Base-by-base conservation (phyloP, 495 filamentous ascomycete genomes). In the Daldinia decipiens region DNA sequence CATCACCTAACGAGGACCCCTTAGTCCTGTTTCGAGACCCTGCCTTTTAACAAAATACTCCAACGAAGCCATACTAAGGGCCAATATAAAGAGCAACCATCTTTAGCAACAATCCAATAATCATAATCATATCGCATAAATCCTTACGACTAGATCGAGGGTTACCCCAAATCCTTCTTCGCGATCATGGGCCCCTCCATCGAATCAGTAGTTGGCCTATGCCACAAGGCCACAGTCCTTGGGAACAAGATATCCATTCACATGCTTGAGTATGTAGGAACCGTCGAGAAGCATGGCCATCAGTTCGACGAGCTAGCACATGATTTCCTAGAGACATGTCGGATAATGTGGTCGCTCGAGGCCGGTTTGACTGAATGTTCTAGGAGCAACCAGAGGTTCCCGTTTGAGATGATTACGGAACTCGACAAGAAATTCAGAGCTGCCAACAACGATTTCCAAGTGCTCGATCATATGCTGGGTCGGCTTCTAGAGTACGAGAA, bases 181-280 rank as follows among this genome's bases (percentile, higher is more conserved):
- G 32, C 34, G 24, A 12, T 15, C 6, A 73, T 73, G 70, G 70
- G 55, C 19, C 70, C 65, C 36, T 68, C 70, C 54, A 73, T 73
- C 34, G 70, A 73, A 21, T 65, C 65, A n/a, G 61, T 68, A 27
- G 60, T 73, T 15, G 27, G 67, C 53, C 55, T 70, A 32, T 82
- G 79, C 67, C 76, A 79, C 34, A 78, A 76, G 70, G 75, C 78
- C 6, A 82, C 81, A 4, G 71, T 74, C 15, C 76, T 79, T 7
- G 84, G 83, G 52, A 85, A 87, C 68, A 79, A 79, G 59, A 84
- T 86, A 65, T 81, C 86, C 1, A 81, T 87, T 19, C 86, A 82
- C 65, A 84, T 86, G 79, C 81, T 87, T 43, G 84, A 87, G 65
- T 87, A 85, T 65, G 79, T 87, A 21, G 85, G 80, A 47, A 81